phyloP scores from a whole-genome alignment of 2,329 filamentous ascomycete species.

The Xylariaceae sp. region DNA sequence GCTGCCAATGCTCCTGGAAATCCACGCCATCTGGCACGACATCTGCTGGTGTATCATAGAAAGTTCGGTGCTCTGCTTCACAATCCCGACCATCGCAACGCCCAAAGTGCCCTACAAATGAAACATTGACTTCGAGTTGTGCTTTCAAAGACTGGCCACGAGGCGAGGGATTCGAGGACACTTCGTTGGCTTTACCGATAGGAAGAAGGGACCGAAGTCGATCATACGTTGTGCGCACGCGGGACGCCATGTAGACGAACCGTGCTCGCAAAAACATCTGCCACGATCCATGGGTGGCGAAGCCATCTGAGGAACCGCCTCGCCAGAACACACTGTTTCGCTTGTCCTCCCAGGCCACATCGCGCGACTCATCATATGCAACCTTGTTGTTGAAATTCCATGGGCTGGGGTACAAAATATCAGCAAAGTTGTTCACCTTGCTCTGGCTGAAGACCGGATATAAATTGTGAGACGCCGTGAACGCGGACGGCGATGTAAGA shows the following conservation, averaged over 20 bases:
- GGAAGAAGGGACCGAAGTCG: not conserved
- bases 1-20: slow-evolving; percentile 38
- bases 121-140: slow-evolving; percentile 30
- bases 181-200: not conserved
- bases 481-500: slow-evolving; percentile 44
- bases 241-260: slow-evolving; percentile 53
- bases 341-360: slow-evolving; percentile 47
- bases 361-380: slow-evolving; percentile 38
- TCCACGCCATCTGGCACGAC: slow-evolving; percentile 23
- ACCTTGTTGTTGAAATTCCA: slow-evolving; percentile 40
- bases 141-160: not conserved
- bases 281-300: slow-evolving; percentile 52
- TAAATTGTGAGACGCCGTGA: slow-evolving; percentile 43
- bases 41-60: slow-evolving; percentile 28
- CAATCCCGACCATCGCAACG: slow-evolving; percentile 36
- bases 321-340: slow-evolving; percentile 52
- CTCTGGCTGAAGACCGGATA: slow-evolving; percentile 57
- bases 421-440: slow-evolving; percentile 52
- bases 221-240: not conserved
- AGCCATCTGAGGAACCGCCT: slow-evolving; percentile 50
- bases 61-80: slow-evolving; percentile 29
- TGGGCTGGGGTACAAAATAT: slow-evolving; percentile 46
- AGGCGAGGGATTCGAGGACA: not conserved
- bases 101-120: slow-evolving; percentile 38
- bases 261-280: slow-evolving; percentile 58